Evolutionary conservation across 495 filamentous ascomycete genomes (phyloP), one percentile per base, ranked within the genome.

Genomic region (Aspergillus haitiensis): DNA sequence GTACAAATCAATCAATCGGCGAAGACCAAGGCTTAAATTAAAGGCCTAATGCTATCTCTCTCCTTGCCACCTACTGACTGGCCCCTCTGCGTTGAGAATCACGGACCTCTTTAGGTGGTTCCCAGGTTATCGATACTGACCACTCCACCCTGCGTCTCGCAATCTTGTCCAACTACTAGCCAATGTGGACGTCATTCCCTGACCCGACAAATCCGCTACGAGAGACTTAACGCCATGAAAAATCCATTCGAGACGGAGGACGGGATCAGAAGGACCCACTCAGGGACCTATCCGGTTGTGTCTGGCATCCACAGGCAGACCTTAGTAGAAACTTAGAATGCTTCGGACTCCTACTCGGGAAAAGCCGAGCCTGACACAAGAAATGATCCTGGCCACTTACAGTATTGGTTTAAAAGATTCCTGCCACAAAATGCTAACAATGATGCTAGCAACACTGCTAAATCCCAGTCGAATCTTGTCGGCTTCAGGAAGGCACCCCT

Each of bases 331-430:
- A 54, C 21, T 32, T 54, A 45, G 10, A 57, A 37, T 15, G 10
- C 18, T 34, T 49, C 45, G 42, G 31, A 36, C 31, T 57, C 55
- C 53, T 45, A 56, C 53, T 56, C 53, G 53, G 53, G 53, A 42
- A 56, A 46, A 45, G 31, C 53, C 52, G 52, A 55, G 52, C 39
- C 52, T 56, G 53, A 34, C 39, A 33, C 42, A 56, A 45, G 33
- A 33, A 45, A 15, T 8, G n/a, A 56, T 45, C 37, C 51, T 39
- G 52, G 51, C 12, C 34, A 4, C 33, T 16, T 37, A 6, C 16
- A 42, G 12, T 18, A 8, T 8, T 13, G 18, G n/a, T 16, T 46
- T 7, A 15, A 46, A 13, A 51, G 48, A 51, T 34, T 51, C 21
- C 48, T 34, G 27, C 21, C 12, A 51, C 21, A 12, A 32, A 31